Conservation (phyloP, 331 rosid species). For the Arachis monticola region DNA sequence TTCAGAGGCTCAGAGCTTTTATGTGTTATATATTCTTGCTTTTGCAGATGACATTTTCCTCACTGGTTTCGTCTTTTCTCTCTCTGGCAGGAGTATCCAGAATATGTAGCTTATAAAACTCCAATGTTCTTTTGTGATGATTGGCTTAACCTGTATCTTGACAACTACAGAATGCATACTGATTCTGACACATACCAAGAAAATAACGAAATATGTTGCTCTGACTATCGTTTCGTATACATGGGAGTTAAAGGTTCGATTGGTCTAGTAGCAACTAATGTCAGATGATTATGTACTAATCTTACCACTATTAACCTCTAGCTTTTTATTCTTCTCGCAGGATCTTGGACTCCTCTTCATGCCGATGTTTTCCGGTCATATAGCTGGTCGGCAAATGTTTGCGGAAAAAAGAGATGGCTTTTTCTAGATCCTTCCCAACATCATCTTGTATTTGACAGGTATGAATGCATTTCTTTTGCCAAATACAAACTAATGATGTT, state of each 20-base stretch:
- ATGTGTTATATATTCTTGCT: constrained; percentile 27
- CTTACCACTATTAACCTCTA: constrained; percentile 32
- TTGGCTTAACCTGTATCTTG: constrained; percentile 93
- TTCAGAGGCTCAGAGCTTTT: no score
- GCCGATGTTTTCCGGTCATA: constrained; percentile 96
- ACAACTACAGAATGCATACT: constrained; percentile 68
- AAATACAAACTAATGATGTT: constrained; percentile 2
- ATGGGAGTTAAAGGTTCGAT: constrained; percentile 85
- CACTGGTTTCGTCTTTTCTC: constrained; percentile 36
- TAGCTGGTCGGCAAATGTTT: constrained; percentile 94
- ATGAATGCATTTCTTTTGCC: constrained; percentile 39
- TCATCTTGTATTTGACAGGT: constrained; percentile 88
- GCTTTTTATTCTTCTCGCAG: constrained; percentile 55
- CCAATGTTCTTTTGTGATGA: constrained; percentile 83
- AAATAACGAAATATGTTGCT: constrained; percentile 74
- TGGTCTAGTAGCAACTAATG: neutral
- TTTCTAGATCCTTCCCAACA: constrained; percentile 79
- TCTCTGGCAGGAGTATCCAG: constrained; percentile 78
- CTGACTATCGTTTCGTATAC: constrained; percentile 94
- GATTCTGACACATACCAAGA: constrained; percentile 59
- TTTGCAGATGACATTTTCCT: constrained; percentile 7
- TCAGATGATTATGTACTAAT: constrained; percentile 9
- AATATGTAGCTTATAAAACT: constrained; percentile 76
- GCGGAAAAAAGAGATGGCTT: constrained; percentile 91
- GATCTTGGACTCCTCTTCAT: constrained; percentile 97